Conservation (phyloP, 2,329 filamentous ascomycete genomes). For the Alternaria sp. region DNA sequence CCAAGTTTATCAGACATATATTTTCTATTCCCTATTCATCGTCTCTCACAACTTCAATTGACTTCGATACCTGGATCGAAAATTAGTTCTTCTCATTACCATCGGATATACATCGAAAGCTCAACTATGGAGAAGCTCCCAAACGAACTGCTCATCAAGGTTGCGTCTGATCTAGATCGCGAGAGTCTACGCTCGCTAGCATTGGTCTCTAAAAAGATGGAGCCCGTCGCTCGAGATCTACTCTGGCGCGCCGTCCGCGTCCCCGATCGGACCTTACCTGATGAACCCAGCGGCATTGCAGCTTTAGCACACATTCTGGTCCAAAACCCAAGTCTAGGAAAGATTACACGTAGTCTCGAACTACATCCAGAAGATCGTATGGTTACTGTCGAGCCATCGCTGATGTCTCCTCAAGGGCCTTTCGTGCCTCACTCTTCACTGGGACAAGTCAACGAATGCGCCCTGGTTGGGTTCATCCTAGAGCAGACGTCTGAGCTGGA, state of each 20-base stretch:
- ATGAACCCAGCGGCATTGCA: background rate
- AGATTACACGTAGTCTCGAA: background rate
- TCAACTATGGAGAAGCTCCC: background rate
- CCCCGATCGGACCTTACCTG: background rate
- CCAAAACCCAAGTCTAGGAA: background rate
- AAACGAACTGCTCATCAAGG: background rate
- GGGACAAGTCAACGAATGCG: background rate
- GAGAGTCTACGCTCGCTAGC: background rate
- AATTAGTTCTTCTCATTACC: background rate
- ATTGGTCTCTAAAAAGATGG: background rate
- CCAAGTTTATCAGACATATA: background rate
- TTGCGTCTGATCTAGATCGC: background rate
- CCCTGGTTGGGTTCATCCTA: background rate
- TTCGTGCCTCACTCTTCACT: background rate
- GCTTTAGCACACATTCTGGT: background rate
- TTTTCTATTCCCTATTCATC: background rate
- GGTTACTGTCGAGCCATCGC: background rate
- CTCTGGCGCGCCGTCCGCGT: background rate
- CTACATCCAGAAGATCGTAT: background rate
- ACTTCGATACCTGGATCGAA: background rate
- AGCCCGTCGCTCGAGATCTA: background rate
- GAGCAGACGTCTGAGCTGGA: background rate
- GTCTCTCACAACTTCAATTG: background rate
- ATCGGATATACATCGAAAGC: background rate
- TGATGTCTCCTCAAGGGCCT: background rate